Conservation (phyloP, 108 stramenopile species). For the Skeletonema costatum region DNA sequence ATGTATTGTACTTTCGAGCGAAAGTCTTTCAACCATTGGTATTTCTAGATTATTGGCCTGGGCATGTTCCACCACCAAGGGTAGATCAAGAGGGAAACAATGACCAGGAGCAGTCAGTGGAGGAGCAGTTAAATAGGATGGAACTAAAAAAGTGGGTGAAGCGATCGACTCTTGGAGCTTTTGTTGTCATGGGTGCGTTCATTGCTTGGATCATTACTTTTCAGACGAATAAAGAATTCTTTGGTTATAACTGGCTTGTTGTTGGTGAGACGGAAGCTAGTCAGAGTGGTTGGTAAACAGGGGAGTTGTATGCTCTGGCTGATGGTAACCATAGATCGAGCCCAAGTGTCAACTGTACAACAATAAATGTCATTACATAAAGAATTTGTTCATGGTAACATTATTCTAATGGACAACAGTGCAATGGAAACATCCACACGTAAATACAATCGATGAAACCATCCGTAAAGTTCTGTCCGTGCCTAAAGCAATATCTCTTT, state of each 20-base stretch:
- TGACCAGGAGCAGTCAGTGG: slow-evolving; percentile 5
- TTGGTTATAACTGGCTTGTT: slow-evolving; percentile 66
- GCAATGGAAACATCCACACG: neutral
- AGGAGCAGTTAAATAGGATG: slow-evolving; percentile 13
- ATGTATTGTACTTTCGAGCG: slow-evolving; percentile 56
- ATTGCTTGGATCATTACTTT: slow-evolving; percentile 71
- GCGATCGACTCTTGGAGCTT: slow-evolving; percentile 57
- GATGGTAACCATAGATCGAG: too few relatives aligned
- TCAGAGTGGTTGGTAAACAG: slow-evolving; percentile 64
- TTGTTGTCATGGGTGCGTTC: slow-evolving; percentile 53
- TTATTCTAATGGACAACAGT: too few relatives aligned
- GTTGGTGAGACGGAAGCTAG: slow-evolving; percentile 54
- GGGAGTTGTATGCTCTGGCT: too few relatives aligned
- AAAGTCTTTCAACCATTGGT: slow-evolving; percentile 41
- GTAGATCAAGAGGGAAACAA: neutral
- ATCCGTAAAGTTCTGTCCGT: too few relatives aligned
- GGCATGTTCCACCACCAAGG: slow-evolving; percentile 2
- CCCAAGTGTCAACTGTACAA: too few relatives aligned
- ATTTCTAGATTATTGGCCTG: slow-evolving; percentile 46
- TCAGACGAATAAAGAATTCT: slow-evolving; percentile 61
- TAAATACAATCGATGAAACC: neutral
- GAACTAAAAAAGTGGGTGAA: slow-evolving; percentile 65
- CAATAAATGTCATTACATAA: too few relatives aligned
- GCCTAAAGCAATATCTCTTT: neutral
- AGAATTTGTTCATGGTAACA: too few relatives aligned